Conservation (phyloP, 768 basidiomycete species). For the Russula emetica region DNA sequence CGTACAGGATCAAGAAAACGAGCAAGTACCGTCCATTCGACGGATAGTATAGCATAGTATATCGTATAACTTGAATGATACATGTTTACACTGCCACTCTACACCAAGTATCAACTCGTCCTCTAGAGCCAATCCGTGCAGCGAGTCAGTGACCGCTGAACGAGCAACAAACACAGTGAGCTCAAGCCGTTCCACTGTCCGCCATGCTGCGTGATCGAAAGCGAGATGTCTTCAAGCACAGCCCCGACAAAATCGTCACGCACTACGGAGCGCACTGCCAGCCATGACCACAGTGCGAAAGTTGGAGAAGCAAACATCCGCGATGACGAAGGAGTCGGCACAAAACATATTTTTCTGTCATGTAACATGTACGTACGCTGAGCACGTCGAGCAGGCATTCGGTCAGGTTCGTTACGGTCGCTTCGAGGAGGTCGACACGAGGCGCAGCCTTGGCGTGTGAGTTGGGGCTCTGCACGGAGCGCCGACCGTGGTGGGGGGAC, state of each 20-base stretch:
- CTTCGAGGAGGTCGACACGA: slow-evolving; percentile 78
- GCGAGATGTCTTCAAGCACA: no score
- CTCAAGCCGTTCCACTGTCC: no score
- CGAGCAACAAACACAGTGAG: no score
- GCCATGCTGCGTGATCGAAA: slow-evolving; percentile 68
- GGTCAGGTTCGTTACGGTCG: slow-evolving; percentile 73
- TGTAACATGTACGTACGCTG: slow-evolving; percentile 49
- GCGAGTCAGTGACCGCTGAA: no score
- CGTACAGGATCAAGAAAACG: not conserved
- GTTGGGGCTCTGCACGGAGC: slow-evolving; percentile 77
- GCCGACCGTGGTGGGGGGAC: slow-evolving; percentile 87
- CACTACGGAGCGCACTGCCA: slow-evolving; percentile 46
- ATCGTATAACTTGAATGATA: not conserved
- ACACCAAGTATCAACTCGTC: not conserved
- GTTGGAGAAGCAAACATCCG: slow-evolving; percentile 94
- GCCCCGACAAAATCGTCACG: slow-evolving; percentile 80
- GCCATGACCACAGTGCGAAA: slow-evolving; percentile 69
- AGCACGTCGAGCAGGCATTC: slow-evolving; percentile 47
- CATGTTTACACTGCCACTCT: no score
- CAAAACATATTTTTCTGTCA: slow-evolving; percentile 51
- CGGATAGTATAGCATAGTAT: no score
- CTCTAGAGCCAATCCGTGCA: not conserved
- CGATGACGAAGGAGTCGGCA: slow-evolving; percentile 79
- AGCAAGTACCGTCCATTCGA: not conserved
- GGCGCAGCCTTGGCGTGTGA: slow-evolving; percentile 53